phyloP scores from a whole-genome alignment of 2,329 filamentous ascomycete species.

The Ophiostoma populinum region DNA sequence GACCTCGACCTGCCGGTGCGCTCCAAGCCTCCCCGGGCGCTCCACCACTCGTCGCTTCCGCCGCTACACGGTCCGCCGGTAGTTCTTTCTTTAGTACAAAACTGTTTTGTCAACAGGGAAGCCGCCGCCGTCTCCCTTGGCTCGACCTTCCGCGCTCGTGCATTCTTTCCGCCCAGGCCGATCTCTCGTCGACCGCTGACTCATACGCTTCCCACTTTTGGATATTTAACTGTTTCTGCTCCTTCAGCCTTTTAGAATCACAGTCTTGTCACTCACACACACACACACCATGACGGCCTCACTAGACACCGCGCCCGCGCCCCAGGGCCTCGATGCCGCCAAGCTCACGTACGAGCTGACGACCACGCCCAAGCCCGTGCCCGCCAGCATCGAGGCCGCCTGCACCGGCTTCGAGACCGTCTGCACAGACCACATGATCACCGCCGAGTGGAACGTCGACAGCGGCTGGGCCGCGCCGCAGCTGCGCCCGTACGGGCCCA shows the following conservation, averaged over 20 bases:
- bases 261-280: not conserved
- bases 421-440: slow-evolving; percentile 81
- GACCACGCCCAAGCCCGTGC: slow-evolving; percentile 32
- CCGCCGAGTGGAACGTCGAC: slow-evolving; percentile 45
- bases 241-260: too few species aligned
- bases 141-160: too few species aligned
- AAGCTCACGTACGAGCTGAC: slow-evolving; percentile 39
- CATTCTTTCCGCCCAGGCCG: too few species aligned
- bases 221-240: slow-evolving; percentile 9
- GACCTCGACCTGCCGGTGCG: too few species aligned
- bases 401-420: slow-evolving; percentile 32
- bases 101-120: too few species aligned
- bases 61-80: too few species aligned
- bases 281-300: not conserved
- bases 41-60: too few species aligned
- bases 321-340: slow-evolving; percentile 44
- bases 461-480: slow-evolving; percentile 58
- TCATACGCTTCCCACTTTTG: not conserved
- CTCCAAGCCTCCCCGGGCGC: too few species aligned
- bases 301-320: slow-evolving; percentile 10
- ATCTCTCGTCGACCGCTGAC: too few species aligned
- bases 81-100: too few species aligned
- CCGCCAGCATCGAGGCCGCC: slow-evolving; percentile 27
- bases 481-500: slow-evolving; percentile 59
- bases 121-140: too few species aligned